Conservation (phyloP, 179 eudicot species). For the Gypsophila paniculata region DNA sequence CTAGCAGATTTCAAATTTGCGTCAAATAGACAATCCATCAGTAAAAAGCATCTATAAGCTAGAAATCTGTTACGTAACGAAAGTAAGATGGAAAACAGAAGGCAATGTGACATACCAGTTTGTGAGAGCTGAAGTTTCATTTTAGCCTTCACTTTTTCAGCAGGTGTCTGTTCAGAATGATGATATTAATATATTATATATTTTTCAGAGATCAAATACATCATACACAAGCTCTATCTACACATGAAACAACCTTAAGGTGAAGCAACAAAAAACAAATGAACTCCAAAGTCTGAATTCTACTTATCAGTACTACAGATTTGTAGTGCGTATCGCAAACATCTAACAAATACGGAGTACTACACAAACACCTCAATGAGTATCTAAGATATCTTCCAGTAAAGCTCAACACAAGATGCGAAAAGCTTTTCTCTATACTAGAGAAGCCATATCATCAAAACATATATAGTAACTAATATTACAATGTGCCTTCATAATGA, state of each 20-base stretch:
- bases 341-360: slow-evolving; percentile 1
- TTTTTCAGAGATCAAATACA: background rate
- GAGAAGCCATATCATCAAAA: background rate
- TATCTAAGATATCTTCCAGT: background rate
- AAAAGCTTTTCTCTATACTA: background rate
- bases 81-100: slow-evolving; percentile 14
- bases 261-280: background rate
- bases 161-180: slow-evolving; percentile 58
- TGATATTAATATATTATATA: background rate
- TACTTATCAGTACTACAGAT: slow-evolving; percentile 1
- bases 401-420: background rate
- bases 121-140: slow-evolving; percentile 89
- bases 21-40: background rate
- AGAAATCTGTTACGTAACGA: background rate
- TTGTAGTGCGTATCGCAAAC: background rate
- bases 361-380: background rate
- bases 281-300: background rate
- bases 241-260: slow-evolving; percentile 1
- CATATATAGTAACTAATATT: background rate
- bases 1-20: background rate
- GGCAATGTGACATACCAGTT: slow-evolving; percentile 48
- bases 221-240: background rate
- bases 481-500: background rate
- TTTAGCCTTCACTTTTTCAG: slow-evolving; percentile 92
- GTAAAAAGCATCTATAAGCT: slow-evolving; percentile 8